A percentile compares a stretch with the other conserved stretches of the same genome.
Conservation (phyloP, 2,329 filamentous ascomycete genomes). For the Aspergillus ochraceoroseus region DNA sequence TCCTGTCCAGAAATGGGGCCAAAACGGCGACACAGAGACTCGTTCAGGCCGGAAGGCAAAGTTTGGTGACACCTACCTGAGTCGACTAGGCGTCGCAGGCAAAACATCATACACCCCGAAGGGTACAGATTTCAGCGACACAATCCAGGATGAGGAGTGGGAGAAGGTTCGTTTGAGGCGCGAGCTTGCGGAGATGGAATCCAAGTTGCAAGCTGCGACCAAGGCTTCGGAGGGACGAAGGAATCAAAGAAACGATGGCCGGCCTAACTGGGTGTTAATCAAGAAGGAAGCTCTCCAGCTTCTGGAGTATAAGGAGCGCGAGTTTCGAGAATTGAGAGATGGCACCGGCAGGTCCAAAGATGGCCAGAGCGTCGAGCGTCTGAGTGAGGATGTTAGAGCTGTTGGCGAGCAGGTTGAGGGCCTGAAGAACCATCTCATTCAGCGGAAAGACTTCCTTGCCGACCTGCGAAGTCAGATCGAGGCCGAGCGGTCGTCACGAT, state of each 20-base stretch:
- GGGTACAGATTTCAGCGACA: constrained; percentile 84
- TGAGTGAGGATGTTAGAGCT: constrained; percentile 78
- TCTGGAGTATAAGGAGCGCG: constrained; percentile 85
- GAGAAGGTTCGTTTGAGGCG: constrained; percentile 94
- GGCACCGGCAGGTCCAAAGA: constrained; percentile 51
- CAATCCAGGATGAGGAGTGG: constrained; percentile 87
- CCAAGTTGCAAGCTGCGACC: constrained; percentile 80
- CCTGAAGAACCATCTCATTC: constrained; percentile 73
- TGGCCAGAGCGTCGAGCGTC: constrained; percentile 68
- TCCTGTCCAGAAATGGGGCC: constrained; percentile 70
- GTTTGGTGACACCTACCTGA: constrained; percentile 95
- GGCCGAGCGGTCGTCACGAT: constrained; percentile 64
- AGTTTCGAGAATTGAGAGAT: constrained; percentile 68
- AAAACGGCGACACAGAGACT: constrained; percentile 72
- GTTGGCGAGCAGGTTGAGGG: constrained; percentile 95
- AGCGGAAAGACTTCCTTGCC: constrained; percentile 68
- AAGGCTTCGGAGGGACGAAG: constrained; percentile 61
- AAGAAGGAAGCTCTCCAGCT: constrained; percentile 92
- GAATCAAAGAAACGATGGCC: constrained; percentile 57
- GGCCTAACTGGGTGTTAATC: constrained; percentile 81
- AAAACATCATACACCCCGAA: constrained; percentile 73
- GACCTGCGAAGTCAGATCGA: constrained; percentile 79
- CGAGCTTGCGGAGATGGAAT: constrained; percentile 81
- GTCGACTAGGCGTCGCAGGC: constrained; percentile 70
- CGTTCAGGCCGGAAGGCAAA: constrained; percentile 87